Evolutionary conservation across 345 rosid genomes (phyloP).

Genomic region (Eutrema japonicum): DNA sequence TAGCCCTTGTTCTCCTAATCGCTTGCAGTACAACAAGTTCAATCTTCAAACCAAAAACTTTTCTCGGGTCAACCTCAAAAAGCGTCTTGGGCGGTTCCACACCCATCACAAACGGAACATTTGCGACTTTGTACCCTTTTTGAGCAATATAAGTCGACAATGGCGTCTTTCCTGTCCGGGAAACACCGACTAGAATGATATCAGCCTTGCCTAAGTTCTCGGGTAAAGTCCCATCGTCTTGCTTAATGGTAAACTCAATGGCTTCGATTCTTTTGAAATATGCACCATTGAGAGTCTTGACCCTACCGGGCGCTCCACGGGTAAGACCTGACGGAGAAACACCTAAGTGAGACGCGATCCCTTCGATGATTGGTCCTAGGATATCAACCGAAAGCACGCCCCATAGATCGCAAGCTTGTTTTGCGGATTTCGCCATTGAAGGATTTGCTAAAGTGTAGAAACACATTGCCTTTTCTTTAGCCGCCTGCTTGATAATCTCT

Average conservation of each 20-base stretch:
- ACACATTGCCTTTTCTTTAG: conserved; percentile 73
- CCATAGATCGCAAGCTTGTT: conserved; percentile 62
- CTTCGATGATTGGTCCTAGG: conserved; percentile 83
- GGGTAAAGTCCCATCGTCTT: conserved; percentile 86
- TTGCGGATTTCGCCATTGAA: conserved; percentile 69
- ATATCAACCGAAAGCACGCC: conserved; percentile 71
- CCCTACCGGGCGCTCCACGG: conserved; percentile 81
- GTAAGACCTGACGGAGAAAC: conserved; percentile 89
- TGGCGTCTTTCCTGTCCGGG: conserved; percentile 90
- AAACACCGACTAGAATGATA: conserved; percentile 75
- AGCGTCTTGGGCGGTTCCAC: conserved; percentile 69
- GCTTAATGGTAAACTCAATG: conserved; percentile 88
- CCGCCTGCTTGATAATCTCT: conserved; percentile 81
- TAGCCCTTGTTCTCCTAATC: conserved; percentile 77
- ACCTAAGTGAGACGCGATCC: conserved; percentile 73
- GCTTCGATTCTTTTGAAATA: conserved; percentile 79
- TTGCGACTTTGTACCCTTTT: conserved; percentile 88
- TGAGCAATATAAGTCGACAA: conserved; percentile 82
- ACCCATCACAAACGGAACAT: conserved; percentile 83
- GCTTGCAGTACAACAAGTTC: conserved; percentile 68
- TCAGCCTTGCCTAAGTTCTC: conserved; percentile 75
- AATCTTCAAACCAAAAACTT: conserved; percentile 79
- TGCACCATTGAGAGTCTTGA: conserved; percentile 69
- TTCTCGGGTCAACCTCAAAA: conserved; percentile 69
- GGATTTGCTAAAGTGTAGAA: conserved; percentile 85